Evolutionary conservation across 345 rosid genomes (phyloP), one percentile per base, ranked within the genome.

Genomic region (Salix udensis): DNA sequence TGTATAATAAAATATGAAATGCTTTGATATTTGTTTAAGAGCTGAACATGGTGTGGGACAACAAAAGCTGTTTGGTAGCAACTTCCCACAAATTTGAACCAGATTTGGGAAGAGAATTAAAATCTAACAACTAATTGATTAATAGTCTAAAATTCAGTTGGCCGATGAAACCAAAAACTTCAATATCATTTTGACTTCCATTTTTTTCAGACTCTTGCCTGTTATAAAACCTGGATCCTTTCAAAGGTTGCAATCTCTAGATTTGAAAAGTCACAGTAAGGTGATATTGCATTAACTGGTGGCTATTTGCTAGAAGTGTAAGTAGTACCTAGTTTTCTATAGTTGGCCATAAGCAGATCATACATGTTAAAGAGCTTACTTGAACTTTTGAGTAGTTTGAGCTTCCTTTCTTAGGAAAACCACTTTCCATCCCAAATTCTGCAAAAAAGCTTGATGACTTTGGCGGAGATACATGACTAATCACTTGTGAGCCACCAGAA

Each of bases 381-480:
- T 92, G 92, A 68, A 71, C 85, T 88, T 94, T 92, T 21, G 94
- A 87, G 68, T 92, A 86, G 83, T 76, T 82, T 69, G 88, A 82
- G 88, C 73, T 75, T 62, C 91, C 79, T 80, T 91, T 94, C 88
- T 88, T 96, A 40, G 85, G 77, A 74, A 84, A 91, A 37, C 91
- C 92, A 62, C 84, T 85, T 70, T 90, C 97, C 97, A 92, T 91
- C 80, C 97, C 98, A 76, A 80, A 96, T 0, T 94, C 98, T n/a
- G 88, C 83, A 86, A 96, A 94, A 88, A 94, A 92, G 84, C 87
- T 87, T 5, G 96, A 89, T 11, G 97, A 88, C 79, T 94, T 96
- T 73, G 99, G 99, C 40, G 98, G 91, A 84, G 97, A 90, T 2
- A 96, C 96, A 84, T 96, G 98, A 82, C 89, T 85, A 85, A 91